phyloP scores from a whole-genome alignment of 108 stramenopile species.

The Pseudonitzschia multiseries region DNA sequence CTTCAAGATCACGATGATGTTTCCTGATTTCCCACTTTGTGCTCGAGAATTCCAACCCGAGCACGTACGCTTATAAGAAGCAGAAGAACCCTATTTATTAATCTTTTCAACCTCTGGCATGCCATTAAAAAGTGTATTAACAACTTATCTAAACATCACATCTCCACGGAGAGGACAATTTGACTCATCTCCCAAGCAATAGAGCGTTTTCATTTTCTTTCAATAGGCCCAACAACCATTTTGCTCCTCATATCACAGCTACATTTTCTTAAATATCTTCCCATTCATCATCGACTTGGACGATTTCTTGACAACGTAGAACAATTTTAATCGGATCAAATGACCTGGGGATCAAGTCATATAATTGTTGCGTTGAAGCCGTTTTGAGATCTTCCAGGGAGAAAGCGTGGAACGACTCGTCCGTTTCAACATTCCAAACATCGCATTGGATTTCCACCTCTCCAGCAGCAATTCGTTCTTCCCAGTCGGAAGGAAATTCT shows the following conservation, averaged over 20 bases:
- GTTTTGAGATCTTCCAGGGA: slow-evolving; percentile 31
- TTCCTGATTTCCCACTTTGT: no score
- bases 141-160: no score
- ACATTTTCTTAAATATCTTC: slow-evolving; percentile 30
- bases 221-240: no score
- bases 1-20: no score
- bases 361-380: slow-evolving; percentile 32
- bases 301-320: slow-evolving; percentile 23
- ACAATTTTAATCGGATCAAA: slow-evolving; percentile 35
- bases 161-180: no score
- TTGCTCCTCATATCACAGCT: not conserved
- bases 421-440: slow-evolving; percentile 24
- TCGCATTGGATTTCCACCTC: slow-evolving; percentile 29
- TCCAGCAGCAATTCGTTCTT: slow-evolving; percentile 12
- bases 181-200: no score
- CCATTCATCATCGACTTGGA: slow-evolving; percentile 30
- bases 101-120: no score
- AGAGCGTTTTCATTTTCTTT: no score
- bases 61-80: no score
- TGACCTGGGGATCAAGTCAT: slow-evolving; percentile 27
- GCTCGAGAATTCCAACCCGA: no score
- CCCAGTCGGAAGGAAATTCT: slow-evolving; percentile 22
- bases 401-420: slow-evolving; percentile 33
- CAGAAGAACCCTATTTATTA: no score
- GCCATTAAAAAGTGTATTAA: no score